Evolutionary conservation across 2,329 filamentous ascomycete species (phyloP), one percentile per base, ranked within the genome.

Genomic region (Fusarium siculi): DNA sequence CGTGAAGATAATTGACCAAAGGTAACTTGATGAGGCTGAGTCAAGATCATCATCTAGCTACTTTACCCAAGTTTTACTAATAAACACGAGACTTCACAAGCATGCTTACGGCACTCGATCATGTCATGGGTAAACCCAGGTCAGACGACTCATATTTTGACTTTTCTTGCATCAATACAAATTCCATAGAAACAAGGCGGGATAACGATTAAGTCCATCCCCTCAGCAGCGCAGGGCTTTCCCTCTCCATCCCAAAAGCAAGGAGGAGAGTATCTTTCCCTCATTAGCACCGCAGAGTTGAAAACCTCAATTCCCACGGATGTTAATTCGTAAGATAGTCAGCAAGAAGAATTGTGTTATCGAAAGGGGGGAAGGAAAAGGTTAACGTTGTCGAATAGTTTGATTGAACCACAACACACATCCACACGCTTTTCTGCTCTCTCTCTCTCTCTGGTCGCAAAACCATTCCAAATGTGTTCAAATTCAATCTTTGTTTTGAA

Each of bases 181-280:
- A 69, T 58, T 46, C 46, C 36, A 73, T 72, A 72, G 63, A 54
- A 77, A 78, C 73, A 74, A 78, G 84, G 88, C 86, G 89, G 92
- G 91, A 92, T 89, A 92, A 95, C 94, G 92, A 87, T 96, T 83
- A 97, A 96, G 94, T 94, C 90, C 90, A 92, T 87, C 91, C 93
- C 89, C 88, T 89, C 90, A 88, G 89, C 87, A 91, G 88, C 91
- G 96, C 95, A 98, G 95, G 96, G 96, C 96, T 95, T 98, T 98
- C 96, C 95, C 95, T 94, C 92, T 85, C 83, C 82, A 82, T 80
- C 69, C 67, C 54, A 64, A 62, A 61, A 65, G 72, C 32, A 82
- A 81, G 74, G 72, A 66, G 77, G 83, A 82, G 89, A 94, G 92
- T 97, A 95, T 98, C 96, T 98, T 98, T 98, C 96, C 96, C 95